Percentiles rank a stretch among this genome's conserved stretches.
phyloP scores from a whole-genome alignment of 352 stramenopile species.

The Pythium brachiatum region DNA sequence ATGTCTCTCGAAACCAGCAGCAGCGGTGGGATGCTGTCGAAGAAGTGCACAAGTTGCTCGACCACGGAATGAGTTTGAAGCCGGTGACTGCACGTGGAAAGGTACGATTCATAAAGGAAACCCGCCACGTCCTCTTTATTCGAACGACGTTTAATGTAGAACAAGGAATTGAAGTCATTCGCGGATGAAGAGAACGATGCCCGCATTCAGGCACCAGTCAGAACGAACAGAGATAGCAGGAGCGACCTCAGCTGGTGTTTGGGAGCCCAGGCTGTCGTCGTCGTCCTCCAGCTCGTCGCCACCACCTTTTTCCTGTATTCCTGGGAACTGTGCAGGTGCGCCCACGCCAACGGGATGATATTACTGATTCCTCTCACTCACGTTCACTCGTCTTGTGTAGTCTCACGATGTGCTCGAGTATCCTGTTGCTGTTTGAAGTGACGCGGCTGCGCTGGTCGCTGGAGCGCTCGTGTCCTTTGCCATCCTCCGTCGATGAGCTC shows the following conservation, averaged over 20 bases:
- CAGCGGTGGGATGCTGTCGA: background rate
- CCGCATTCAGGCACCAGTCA: background rate
- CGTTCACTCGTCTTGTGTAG: background rate
- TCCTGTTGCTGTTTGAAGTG: constrained; percentile 11
- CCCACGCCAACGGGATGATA: background rate
- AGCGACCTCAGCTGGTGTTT: constrained; percentile 4
- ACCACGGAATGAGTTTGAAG: background rate
- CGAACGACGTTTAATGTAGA: background rate
- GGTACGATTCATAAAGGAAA: constrained; percentile 7
- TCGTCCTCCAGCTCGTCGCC: constrained; percentile 6
- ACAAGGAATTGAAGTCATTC: background rate
- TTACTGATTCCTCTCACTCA: background rate
- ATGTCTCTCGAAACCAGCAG: background rate
- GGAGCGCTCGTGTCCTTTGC: background rate
- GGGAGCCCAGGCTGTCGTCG: background rate
- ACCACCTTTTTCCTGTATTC: constrained; percentile 9
- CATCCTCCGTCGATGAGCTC: background rate
- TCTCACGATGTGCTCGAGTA: constrained; percentile 10
- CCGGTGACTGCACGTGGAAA: background rate
- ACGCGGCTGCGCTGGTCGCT: constrained; percentile 1
- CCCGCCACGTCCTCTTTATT: background rate
- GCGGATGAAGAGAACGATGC: background rate
- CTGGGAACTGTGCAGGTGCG: constrained; percentile 21
- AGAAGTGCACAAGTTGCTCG: constrained; percentile 6
- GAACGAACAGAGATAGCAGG: background rate